A percentile compares a stretch with the other conserved stretches of the same genome.
Conservation (phyloP, 2,329 filamentous ascomycete genomes). For the Fusarium fujikuroi region DNA sequence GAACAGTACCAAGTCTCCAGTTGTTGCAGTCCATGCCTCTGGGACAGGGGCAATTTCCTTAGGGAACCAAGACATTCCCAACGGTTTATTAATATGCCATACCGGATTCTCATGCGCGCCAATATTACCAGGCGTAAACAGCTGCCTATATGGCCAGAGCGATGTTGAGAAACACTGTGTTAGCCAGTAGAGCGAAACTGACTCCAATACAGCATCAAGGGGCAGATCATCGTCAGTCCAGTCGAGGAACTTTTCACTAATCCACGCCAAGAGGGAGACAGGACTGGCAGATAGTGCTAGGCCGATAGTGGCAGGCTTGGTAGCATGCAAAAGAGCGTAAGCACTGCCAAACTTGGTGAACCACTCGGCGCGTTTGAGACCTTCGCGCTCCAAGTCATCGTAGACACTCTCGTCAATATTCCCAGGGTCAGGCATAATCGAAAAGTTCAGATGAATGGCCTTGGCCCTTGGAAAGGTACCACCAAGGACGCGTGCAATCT, state of each 20-base stretch:
- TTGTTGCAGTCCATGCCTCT: not conserved
- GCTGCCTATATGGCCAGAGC: not conserved
- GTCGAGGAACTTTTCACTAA: not conserved
- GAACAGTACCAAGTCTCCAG: not conserved
- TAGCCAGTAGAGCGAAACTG: not conserved
- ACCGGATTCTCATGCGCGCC: not conserved
- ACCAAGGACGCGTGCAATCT: not conserved
- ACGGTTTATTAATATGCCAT: not conserved
- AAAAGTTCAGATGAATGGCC: not conserved
- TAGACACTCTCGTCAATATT: not conserved
- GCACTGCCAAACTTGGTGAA: not conserved
- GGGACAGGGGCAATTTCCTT: not conserved
- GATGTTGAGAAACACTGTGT: not conserved
- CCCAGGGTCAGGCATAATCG: not conserved
- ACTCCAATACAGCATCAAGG: not conserved
- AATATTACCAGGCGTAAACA: not conserved
- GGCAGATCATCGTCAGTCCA: not conserved
- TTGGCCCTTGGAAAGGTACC: not conserved
- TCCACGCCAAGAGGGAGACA: not conserved
- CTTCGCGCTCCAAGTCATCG: not conserved
- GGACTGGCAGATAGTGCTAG: not conserved
- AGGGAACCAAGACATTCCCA: not conserved
- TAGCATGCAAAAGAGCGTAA: not conserved
- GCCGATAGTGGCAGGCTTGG: not conserved
- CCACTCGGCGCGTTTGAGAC: not conserved